phyloP scores from a whole-genome alignment of 2,329 filamentous ascomycete species.

The Phaeoacremonium minimum region DNA sequence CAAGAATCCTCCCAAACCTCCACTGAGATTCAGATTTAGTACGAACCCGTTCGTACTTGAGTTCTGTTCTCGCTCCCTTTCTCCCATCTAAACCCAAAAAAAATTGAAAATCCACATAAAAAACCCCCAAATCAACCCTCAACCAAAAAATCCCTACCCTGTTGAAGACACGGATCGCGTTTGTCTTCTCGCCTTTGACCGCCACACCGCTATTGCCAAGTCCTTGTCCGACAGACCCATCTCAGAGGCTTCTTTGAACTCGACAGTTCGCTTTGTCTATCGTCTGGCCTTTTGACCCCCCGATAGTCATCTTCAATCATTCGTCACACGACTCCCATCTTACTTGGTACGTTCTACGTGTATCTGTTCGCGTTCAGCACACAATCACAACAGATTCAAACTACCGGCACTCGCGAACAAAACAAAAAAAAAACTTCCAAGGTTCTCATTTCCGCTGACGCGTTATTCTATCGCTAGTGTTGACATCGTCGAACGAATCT shows the following conservation, averaged over 20 bases:
- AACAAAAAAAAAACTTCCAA: too few species aligned
- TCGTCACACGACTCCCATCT: constrained; percentile 1
- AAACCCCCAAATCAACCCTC: constrained; percentile 25
- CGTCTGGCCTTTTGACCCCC: constrained; percentile 4
- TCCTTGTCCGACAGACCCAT: constrained; percentile 6
- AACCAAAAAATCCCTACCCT: constrained; percentile 6
- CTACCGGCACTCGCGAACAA: too few species aligned
- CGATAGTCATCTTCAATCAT: constrained; percentile 6
- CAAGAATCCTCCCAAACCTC: constrained; percentile 32
- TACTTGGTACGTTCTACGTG: constrained; percentile 3
- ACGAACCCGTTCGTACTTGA: constrained; percentile 46
- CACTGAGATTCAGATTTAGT: constrained; percentile 46
- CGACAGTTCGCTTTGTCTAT: constrained; percentile 11
- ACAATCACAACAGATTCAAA: too few species aligned
- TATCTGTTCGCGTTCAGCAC: not conserved
- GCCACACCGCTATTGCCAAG: constrained; percentile 2
- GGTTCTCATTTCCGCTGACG: too few species aligned
- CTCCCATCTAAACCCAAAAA: constrained; percentile 49
- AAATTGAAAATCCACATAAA: constrained; percentile 52
- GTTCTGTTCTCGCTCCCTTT: constrained; percentile 56
- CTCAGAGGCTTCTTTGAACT: constrained; percentile 8
- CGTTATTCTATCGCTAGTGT: too few species aligned
- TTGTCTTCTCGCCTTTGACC: constrained; percentile 1
- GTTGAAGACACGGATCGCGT: constrained; percentile 11
- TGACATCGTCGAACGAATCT: not conserved